phyloP scores from a whole-genome alignment of 306 rosid genomes.

The barrel medic (Medicago truncatula) region MtrunA17r5.0-ANR NC_053044.1:35084501-35085000 shows the following conservation, averaged over 20 bases:
- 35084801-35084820: slow-evolving; percentile 28
- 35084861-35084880: slow-evolving; percentile 38
- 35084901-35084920: slow-evolving; percentile 88
- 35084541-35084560: slow-evolving; percentile 53
- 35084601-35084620: not conserved
- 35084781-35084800: slow-evolving; percentile 29
- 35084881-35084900: slow-evolving; percentile 32
- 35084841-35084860: slow-evolving; percentile 29
- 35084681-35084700: slow-evolving; percentile 85
- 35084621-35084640: not conserved
- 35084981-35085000: slow-evolving; percentile 81
- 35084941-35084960: slow-evolving; percentile 92
- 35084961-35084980: slow-evolving; percentile 75
- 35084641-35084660: slow-evolving; percentile 40
- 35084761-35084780: slow-evolving; percentile 86
- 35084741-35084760: slow-evolving; percentile 87
- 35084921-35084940: slow-evolving; percentile 98
- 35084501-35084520: slow-evolving; percentile 80
- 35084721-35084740: slow-evolving; percentile 90
- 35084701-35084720: slow-evolving; percentile 99
- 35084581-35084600: slow-evolving; percentile 28
- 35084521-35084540: slow-evolving; percentile 85
- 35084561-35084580: slow-evolving; percentile 9
- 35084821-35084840: slow-evolving; percentile 36
- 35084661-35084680: slow-evolving; percentile 68